Evolutionary conservation across 331 rosid species (phyloP).

Genomic region (Cydonia oblonga): DNA sequence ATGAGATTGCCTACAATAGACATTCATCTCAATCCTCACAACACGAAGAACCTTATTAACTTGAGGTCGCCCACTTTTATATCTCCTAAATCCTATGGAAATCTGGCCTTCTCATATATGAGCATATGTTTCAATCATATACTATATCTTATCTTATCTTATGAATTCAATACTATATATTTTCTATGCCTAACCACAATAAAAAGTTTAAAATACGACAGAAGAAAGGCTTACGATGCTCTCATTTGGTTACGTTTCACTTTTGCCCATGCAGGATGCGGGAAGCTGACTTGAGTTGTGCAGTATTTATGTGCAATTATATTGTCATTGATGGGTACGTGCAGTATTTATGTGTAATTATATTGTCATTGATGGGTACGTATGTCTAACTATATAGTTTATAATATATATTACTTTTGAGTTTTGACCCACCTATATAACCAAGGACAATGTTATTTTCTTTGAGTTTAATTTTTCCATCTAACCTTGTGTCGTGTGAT

Average conservation of each 20-base stretch:
- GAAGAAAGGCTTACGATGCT: not conserved
- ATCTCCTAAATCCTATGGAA: not conserved
- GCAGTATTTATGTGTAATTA: too few species aligned
- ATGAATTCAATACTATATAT: not conserved
- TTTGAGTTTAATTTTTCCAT: not conserved
- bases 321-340: too few species aligned
- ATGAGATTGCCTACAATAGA: too few species aligned
- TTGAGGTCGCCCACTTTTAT: too few species aligned
- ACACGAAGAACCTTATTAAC: too few species aligned
- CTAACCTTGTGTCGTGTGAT: too few species aligned
- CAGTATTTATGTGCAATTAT: too few species aligned
- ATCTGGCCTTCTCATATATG: not conserved
- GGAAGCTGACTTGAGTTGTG: not conserved
- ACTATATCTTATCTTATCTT: not conserved
- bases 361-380: not conserved
- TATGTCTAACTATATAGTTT: not conserved
- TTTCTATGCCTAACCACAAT: not conserved
- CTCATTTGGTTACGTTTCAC: not conserved
- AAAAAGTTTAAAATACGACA: not conserved
- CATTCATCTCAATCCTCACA: too few species aligned
- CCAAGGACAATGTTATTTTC: not conserved
- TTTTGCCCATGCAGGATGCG: not conserved
- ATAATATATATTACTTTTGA: not conserved
- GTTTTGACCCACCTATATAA: not conserved
- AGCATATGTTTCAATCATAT: not conserved